These are phyloP conservation scores for Noccaea bulbosa DNA, from an alignment of 345 rosid species.

Conservation along the genomic window DNA sequence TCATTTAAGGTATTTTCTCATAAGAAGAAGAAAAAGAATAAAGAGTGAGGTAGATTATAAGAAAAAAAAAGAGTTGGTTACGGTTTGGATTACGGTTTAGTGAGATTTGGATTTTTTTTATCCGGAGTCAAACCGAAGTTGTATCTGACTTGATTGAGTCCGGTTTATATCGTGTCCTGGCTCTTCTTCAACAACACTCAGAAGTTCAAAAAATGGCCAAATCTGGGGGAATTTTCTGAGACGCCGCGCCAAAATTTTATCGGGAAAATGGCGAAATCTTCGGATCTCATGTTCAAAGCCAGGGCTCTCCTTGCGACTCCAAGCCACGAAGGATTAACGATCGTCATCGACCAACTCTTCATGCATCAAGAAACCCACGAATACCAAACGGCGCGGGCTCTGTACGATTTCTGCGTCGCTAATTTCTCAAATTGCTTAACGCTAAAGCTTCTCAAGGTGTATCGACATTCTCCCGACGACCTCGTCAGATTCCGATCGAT, in stretches of 20 bases:
- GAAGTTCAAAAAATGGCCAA: too few species aligned
- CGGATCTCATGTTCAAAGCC: neutral
- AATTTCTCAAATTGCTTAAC: neutral
- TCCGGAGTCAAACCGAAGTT: too few species aligned
- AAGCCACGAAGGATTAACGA: neutral
- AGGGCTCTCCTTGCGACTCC: neutral
- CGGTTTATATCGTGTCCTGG: too few species aligned
- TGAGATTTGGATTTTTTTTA: too few species aligned
- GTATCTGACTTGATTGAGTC: too few species aligned
- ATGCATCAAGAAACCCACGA: neutral
- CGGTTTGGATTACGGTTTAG: too few species aligned
- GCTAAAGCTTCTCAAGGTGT: neutral
- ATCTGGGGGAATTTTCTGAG: neutral
- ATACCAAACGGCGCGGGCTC: neutral
- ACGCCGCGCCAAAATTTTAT: neutral
- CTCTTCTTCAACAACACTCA: too few species aligned
- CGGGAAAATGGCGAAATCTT: neutral
- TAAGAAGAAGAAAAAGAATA: too few species aligned
- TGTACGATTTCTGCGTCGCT: neutral
- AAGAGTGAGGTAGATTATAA: too few species aligned
- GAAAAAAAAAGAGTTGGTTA: too few species aligned
- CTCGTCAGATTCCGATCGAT: neutral
- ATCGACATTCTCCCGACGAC: neutral
- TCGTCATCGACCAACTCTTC: neutral
- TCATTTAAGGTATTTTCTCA: too few species aligned